Evolutionary conservation across 1,139 yeast species (phyloP), one percentile per base, ranked within the genome.

Genomic region (Arxiozyma heterogenica): DNA sequence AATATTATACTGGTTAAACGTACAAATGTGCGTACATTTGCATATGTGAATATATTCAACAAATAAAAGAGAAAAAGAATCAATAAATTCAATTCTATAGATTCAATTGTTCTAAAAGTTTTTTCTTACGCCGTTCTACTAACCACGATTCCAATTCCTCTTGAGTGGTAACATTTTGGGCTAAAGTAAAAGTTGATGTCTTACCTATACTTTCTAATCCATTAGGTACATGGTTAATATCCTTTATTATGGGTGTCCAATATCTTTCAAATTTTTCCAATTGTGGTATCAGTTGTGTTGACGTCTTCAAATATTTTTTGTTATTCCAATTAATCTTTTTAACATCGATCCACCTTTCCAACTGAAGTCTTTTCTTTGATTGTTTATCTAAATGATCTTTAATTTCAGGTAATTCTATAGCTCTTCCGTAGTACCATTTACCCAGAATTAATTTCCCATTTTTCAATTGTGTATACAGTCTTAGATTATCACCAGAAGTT

Each of bases 361-460:
- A 34, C 51, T 38, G 34, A 38, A 18, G 25, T 25, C 11, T 12
- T 30, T 15, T 20, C n/a, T 17, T 44, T 20, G 25, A 21, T 34
- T 49, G 68, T 47, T 71, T 67, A 55, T 76, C 73, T 38, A 84
- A 61, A 41, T 82, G 59, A 57, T 79, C 78, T 57, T 80, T 77
- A 4, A 85, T 91, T 59, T 88, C 96, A 0, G 91, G 87, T 17
- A 90, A 70, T 49, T 88, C 94, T 53, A 81, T 76, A 0, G 96
- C 96, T 50, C 96, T 71, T 0, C 97, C 97, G 70, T 82, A 90
- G 67, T 87, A 90, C 58, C 86, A 71, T 62, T 81, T 82, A 1
- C 90, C 80, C 72, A 18, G 50, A 1, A 64, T 46, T 2, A 61
- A 23, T 39, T 57, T 58, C 2, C 69, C 67, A 30, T 64, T 58